A percentile compares a stretch with the other conserved stretches of the same genome.
Conservation (phyloP, 371 early-diverging fungal genomes). For the Mucor racemosus region DNA sequence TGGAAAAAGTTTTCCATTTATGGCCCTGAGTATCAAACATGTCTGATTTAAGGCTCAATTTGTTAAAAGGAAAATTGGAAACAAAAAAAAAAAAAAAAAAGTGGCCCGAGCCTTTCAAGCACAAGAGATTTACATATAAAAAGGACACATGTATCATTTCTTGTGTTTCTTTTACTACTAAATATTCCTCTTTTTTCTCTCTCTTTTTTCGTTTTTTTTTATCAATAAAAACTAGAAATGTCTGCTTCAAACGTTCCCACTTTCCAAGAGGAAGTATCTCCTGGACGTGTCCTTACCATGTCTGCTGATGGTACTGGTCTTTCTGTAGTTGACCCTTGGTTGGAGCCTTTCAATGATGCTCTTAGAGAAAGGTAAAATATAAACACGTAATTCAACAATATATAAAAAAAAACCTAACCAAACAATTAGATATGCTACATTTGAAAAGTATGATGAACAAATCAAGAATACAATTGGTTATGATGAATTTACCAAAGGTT, state of each 20-base stretch:
- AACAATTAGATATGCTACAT: constrained; percentile 51
- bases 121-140: neutral
- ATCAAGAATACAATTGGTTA: constrained; percentile 76
- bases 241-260: constrained; percentile 15
- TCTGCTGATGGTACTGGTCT: constrained; percentile 67
- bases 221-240: neutral
- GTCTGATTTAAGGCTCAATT: neutral
- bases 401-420: too few species aligned
- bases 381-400: neutral
- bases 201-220: neutral
- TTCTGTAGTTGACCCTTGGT: constrained; percentile 71
- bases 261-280: constrained; percentile 42
- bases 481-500: constrained; percentile 81
- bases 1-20: neutral
- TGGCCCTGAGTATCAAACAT: constrained; percentile 15
- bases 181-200: neutral
- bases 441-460: constrained; percentile 64
- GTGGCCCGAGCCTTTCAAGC: constrained; percentile 18
- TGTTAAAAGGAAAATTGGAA: neutral
- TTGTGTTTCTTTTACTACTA: neutral
- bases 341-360: constrained; percentile 67
- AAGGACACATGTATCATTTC: neutral
- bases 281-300: constrained; percentile 47
- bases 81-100: neutral
- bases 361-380: constrained; percentile 60